Conservation (phyloP, 2,329 filamentous ascomycete species). For the Trichoderma sp. region DNA sequence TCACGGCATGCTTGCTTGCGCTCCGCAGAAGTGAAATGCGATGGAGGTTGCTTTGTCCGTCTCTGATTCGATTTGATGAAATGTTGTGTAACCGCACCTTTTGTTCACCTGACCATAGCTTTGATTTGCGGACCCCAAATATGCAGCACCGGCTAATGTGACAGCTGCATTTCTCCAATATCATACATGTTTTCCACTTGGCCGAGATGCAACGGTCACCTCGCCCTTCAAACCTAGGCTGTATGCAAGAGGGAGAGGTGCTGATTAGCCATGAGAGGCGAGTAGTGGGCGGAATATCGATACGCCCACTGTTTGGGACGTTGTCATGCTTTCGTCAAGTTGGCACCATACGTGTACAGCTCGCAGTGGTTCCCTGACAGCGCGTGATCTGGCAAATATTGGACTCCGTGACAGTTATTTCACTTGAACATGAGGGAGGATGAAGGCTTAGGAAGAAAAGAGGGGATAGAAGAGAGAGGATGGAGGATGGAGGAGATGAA, state of each 20-base stretch:
- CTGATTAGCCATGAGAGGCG: not conserved
- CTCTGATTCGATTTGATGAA: not conserved
- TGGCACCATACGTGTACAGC: not conserved
- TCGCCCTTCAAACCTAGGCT: not conserved
- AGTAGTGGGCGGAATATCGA: not conserved
- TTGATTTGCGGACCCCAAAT: not conserved
- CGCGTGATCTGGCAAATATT: not conserved
- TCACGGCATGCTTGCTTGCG: not conserved
- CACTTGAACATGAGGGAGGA: not conserved
- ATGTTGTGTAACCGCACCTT: slow-evolving; percentile 6
- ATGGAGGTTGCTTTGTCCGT: not conserved
- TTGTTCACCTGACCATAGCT: slow-evolving; percentile 4
- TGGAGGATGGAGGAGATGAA: not conserved
- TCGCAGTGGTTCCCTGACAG: slow-evolving; percentile 6
- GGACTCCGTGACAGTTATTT: not conserved
- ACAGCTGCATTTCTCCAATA: not conserved
- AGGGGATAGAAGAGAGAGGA: not conserved
- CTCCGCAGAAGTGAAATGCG: not conserved
- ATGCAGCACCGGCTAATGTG: not conserved
- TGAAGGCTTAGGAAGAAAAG: not conserved
- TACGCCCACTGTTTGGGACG: not conserved
- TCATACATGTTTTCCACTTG: not conserved
- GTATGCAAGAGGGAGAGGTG: not conserved
- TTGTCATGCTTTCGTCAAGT: not conserved
- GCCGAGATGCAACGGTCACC: not conserved